Base-by-base conservation (phyloP, 148 eudicot species). In the Beta vulgaris region DNA sequence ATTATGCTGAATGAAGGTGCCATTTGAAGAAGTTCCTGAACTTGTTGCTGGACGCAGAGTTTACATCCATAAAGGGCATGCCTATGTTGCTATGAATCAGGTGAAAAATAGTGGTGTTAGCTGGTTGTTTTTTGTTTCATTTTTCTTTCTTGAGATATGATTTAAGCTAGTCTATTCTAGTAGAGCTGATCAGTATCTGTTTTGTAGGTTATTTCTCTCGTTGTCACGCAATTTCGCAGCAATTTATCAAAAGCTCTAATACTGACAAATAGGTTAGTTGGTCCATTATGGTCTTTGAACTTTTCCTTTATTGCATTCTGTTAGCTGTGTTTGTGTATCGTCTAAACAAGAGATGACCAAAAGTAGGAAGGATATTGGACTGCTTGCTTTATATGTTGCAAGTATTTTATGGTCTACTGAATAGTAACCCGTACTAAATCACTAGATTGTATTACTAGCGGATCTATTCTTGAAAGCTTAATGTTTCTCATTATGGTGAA, bases 11-110 rank as follows among this genome's bases (percentile, higher is more conserved):
- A 63, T 88, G 71, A 80, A 95, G 99, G 98, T 90, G 42, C 97
- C 98, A 40, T 95, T 91, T 87, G 97, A 95, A 82, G 90, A 90
- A 81, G 98, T 91, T 77, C 97, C 91, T 55, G 97, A 95, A 46
- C 88, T 95, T 77, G 99, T 95, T 71, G 88, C 97, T 55, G 83
- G 74, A 75, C 98, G 97, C 67, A 84, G 78, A 80, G 97, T 92
- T 19, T 89, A 81, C 83, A 78, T 95, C 23, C 85, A 79, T 53
- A 91, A 91, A 81, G 99, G 97, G 61, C 28, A 88, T 86, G 99
- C 99, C 63, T 95, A 95, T 91, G 87, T 95, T 58, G 89, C 97
- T 44, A 86, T 86, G 88, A 86, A 80, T 84, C 99, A 95, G 97
- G 99, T 92, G 58, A 79, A 59, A 16, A 57, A 57, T 46, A n/a